A percentile compares a stretch with the other conserved stretches of the same genome.
These are phyloP conservation scores for Oxytropis ochrocephala DNA, from an alignment of 306 rosid genomes.

Conservation along the genomic window DNA sequence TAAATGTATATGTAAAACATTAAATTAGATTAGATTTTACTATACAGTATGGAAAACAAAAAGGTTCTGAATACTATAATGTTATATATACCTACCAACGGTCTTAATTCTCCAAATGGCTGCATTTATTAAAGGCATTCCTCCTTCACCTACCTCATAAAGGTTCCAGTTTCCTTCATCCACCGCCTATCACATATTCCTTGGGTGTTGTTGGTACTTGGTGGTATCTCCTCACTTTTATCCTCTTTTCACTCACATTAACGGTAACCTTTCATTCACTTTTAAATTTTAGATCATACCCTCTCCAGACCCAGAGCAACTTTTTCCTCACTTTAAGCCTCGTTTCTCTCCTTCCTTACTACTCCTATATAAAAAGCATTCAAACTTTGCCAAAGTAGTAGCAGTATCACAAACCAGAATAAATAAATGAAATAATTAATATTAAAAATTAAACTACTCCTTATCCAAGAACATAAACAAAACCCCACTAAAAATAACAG, in stretches of 20 bases:
- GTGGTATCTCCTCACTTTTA: not conserved
- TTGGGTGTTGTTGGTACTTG: not conserved
- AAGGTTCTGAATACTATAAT: no score
- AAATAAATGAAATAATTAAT: slow-evolving; percentile 15
- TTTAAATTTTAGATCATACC: not conserved
- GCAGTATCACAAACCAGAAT: not conserved
- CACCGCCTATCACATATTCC: not conserved
- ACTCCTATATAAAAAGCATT: not conserved
- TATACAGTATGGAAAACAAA: not conserved
- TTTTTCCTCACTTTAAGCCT: not conserved
- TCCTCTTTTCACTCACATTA: not conserved
- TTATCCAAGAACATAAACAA: not conserved
- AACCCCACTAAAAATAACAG: not conserved
- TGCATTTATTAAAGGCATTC: not conserved
- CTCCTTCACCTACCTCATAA: no score
- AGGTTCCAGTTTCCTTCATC: not conserved
- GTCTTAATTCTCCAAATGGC: not conserved
- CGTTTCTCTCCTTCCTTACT: not conserved
- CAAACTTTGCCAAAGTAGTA: not conserved
- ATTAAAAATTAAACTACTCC: not conserved
- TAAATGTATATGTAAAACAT: no score
- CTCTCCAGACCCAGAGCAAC: not conserved
- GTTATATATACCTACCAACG: not conserved
- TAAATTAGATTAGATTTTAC: not conserved
- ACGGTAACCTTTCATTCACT: slow-evolving; percentile 11